These are phyloP conservation scores for Zygosaccharomyces rouxii DNA, from an alignment of 805 yeast species.

Conservation along the genomic window DNA sequence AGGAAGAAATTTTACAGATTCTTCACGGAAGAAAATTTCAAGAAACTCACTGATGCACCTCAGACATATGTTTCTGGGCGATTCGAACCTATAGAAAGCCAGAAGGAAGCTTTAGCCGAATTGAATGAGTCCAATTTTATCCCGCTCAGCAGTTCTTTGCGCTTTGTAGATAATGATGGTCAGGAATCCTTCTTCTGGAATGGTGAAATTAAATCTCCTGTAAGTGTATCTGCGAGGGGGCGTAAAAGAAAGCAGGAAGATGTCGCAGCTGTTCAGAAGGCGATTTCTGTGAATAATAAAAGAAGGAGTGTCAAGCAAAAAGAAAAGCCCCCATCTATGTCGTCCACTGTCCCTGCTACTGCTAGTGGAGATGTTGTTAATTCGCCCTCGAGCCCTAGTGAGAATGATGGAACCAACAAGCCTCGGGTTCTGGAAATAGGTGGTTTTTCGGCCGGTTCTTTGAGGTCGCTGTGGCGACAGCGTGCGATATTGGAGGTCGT, in stretches of 20 bases:
- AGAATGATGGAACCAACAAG: constrained; percentile 1
- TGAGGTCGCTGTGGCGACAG: constrained; percentile 44
- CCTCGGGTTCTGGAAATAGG: constrained; percentile 21
- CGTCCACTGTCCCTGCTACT: background rate
- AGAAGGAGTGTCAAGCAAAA: constrained; percentile 1
- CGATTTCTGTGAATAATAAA: background rate
- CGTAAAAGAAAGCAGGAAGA: constrained; percentile 17
- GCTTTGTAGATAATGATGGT: constrained; percentile 23
- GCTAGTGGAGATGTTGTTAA: background rate
- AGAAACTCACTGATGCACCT: constrained; percentile 29
- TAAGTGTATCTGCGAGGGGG: constrained; percentile 13
- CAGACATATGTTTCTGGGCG: background rate
- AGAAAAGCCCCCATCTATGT: background rate
- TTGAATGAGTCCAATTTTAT: constrained; percentile 26
- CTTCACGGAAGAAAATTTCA: constrained; percentile 43
- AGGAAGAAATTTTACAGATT: constrained; percentile 68
- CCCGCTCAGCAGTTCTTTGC: constrained; percentile 29
- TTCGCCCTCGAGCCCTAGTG: background rate
- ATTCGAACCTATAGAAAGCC: constrained; percentile 2
- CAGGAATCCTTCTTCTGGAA: constrained; percentile 33
- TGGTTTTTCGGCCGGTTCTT: constrained; percentile 39
- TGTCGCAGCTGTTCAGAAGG: background rate
- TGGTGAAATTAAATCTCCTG: constrained; percentile 27
- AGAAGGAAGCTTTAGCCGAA: constrained; percentile 14
- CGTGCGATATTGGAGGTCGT: constrained; percentile 42